phyloP scores from a whole-genome alignment of 2,329 filamentous ascomycete genomes.

The Aspergillus caelatus region DNA sequence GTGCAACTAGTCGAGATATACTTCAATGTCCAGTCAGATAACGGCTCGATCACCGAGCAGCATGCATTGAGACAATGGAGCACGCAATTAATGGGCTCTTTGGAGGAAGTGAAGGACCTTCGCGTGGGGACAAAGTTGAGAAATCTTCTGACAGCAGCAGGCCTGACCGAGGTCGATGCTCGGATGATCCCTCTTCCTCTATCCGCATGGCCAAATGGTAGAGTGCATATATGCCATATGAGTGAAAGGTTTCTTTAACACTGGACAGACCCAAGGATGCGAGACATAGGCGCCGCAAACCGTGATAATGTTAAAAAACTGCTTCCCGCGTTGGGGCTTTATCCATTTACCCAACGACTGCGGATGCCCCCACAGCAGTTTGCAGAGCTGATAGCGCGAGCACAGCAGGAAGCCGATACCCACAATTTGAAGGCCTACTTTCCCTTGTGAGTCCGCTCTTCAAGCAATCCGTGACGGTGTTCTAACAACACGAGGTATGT shows the following conservation, averaged over 20 bases:
- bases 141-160: constrained; percentile 61
- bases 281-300: constrained; percentile 46
- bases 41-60: constrained; percentile 70
- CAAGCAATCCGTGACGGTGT: neutral
- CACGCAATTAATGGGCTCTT: constrained; percentile 61
- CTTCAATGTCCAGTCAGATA: constrained; percentile 82
- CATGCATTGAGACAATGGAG: constrained; percentile 71
- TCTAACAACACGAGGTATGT: constrained; percentile 42
- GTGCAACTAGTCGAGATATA: constrained; percentile 88
- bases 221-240: constrained; percentile 22
- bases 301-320: constrained; percentile 40
- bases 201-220: constrained; percentile 70
- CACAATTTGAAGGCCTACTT: constrained; percentile 47
- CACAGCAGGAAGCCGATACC: constrained; percentile 42
- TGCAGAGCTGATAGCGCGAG: constrained; percentile 38
- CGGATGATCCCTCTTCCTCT: constrained; percentile 68
- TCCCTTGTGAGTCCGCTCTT: constrained; percentile 40
- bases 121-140: constrained; percentile 64
- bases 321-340: constrained; percentile 46
- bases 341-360: constrained; percentile 48
- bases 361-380: constrained; percentile 45
- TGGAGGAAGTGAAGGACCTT: constrained; percentile 68
- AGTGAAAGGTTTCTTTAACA: constrained; percentile 21
- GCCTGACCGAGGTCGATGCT: constrained; percentile 69
- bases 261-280: constrained; percentile 43